Conservation (phyloP, 495 filamentous ascomycete genomes). For the Trichoderma parareesei region DNA sequence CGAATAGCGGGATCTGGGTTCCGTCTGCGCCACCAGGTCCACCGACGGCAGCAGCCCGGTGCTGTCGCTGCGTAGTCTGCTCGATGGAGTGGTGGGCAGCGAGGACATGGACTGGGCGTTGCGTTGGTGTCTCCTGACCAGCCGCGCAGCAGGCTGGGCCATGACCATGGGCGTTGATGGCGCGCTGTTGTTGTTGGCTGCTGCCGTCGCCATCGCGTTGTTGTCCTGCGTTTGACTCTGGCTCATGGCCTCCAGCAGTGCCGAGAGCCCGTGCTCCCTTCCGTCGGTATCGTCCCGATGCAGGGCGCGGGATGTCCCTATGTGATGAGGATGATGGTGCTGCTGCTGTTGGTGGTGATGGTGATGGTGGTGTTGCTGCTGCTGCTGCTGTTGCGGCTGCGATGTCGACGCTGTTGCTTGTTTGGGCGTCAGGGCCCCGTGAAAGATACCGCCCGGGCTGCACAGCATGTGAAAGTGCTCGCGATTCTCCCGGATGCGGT, state of each 20-base stretch:
- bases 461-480: slow-evolving; percentile 67
- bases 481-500: slow-evolving; percentile 79
- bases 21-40: slow-evolving; percentile 48
- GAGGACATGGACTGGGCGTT: slow-evolving; percentile 72
- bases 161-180: slow-evolving; percentile 24
- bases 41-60: slow-evolving; percentile 44
- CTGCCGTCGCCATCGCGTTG: slow-evolving; percentile 45
- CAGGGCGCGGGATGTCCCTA: slow-evolving; percentile 26
- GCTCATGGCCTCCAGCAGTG: slow-evolving; percentile 9
- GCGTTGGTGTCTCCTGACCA: slow-evolving; percentile 51
- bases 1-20: slow-evolving; percentile 35
- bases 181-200: slow-evolving; percentile 52
- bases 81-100: slow-evolving; percentile 64
- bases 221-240: neutral
- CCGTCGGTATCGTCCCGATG: slow-evolving; percentile 58
- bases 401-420: slow-evolving; percentile 36
- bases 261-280: slow-evolving; percentile 37
- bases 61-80: slow-evolving; percentile 34
- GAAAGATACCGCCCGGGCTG: slow-evolving; percentile 47
- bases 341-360: slow-evolving; percentile 34
- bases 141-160: slow-evolving; percentile 34
- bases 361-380: slow-evolving; percentile 24
- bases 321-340: slow-evolving; percentile 15
- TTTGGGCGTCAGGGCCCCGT: slow-evolving; percentile 46
- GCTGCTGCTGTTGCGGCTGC: slow-evolving; percentile 33